A percentile compares a stretch with the other conserved stretches of the same genome.
Evolutionary conservation across 176 grass and related monocot species (phyloP).

Genomic region (Aegilops sharonensis): DNA sequence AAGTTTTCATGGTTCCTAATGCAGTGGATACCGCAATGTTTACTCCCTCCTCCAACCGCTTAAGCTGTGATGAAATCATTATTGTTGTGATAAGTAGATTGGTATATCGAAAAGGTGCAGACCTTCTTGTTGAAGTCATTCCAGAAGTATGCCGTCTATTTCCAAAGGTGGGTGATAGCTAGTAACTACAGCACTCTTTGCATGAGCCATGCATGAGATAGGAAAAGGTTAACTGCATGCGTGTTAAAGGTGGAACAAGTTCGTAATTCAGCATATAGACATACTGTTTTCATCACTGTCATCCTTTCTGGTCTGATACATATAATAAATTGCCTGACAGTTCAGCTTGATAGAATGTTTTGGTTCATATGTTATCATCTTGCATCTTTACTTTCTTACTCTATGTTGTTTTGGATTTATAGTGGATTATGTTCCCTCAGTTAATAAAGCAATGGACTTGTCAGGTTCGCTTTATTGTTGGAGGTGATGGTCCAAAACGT

Average conservation of each 20-base stretch:
- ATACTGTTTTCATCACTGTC: constrained; percentile 18
- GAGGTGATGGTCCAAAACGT: constrained; percentile 94
- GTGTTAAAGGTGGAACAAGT: neutral
- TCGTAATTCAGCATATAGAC: neutral
- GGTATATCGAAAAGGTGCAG: constrained; percentile 90
- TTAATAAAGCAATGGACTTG: constrained; percentile 3
- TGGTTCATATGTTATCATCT: neutral
- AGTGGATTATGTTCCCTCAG: neutral
- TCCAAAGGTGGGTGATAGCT: constrained; percentile 69
- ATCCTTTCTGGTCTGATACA: constrained; percentile 5
- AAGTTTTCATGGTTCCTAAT: constrained; percentile 94
- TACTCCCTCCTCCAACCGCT: constrained; percentile 57
- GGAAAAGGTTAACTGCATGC: neutral
- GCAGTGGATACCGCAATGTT: constrained; percentile 98
- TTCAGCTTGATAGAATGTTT: neutral
- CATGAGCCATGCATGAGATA: constrained; percentile 4
- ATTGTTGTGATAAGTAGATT: constrained; percentile 93
- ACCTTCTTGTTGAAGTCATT: constrained; percentile 97
- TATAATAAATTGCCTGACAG: neutral
- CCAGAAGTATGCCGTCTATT: constrained; percentile 87
- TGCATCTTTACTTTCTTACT: neutral
- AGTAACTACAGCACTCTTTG: constrained; percentile 6
- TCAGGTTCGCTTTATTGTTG: constrained; percentile 90
- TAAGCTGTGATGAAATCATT: constrained; percentile 78
- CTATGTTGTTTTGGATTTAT: constrained; percentile 16